phyloP scores from a whole-genome alignment of 495 filamentous ascomycete genomes.

The Tuber borchii region DNA sequence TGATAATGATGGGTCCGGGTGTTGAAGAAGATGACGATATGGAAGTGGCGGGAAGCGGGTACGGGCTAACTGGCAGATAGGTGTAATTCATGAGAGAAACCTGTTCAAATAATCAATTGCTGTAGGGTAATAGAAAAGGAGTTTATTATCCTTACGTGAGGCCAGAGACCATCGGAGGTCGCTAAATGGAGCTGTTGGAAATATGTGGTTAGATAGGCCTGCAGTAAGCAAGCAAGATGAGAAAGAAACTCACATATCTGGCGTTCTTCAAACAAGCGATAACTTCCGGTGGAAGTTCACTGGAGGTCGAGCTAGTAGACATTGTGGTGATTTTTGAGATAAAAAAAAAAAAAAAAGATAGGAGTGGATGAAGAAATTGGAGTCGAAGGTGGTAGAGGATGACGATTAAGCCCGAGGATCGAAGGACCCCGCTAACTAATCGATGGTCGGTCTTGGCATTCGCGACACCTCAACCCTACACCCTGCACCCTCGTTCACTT shows the following conservation, averaged over 20 bases:
- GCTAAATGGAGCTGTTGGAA: conserved; percentile 76
- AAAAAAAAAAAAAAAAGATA: not conserved
- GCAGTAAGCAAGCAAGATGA: not conserved
- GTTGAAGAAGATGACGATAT: conserved; percentile 11
- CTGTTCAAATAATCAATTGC: conserved; percentile 46
- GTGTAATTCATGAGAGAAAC: conserved; percentile 99
- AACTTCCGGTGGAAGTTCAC: conserved; percentile 71
- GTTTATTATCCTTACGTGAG: conserved; percentile 56
- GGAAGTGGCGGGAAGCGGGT: conserved; percentile 56
- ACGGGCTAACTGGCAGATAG: conserved; percentile 80
- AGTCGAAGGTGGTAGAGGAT: conserved; percentile 7
- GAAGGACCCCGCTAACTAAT: conserved; percentile 30
- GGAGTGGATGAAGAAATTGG: not conserved
- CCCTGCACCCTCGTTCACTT: not conserved
- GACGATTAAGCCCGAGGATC: conserved; percentile 25
- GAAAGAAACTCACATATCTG: conserved; percentile 62
- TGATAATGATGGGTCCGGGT: conserved; percentile 57
- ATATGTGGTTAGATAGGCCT: conserved; percentile 4
- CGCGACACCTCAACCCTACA: conserved; percentile 48
- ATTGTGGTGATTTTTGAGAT: conserved; percentile 9
- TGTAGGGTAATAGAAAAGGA: not conserved
- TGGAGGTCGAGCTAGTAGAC: conserved; percentile 42
- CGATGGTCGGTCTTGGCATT: conserved; percentile 30
- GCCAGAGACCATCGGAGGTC: conserved; percentile 71
- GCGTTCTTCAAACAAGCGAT: conserved; percentile 87